Evolutionary conservation across 192 early-diverging fungal species (phyloP), one percentile per base, ranked within the genome.

Genomic region (Coemansia sp.): DNA sequence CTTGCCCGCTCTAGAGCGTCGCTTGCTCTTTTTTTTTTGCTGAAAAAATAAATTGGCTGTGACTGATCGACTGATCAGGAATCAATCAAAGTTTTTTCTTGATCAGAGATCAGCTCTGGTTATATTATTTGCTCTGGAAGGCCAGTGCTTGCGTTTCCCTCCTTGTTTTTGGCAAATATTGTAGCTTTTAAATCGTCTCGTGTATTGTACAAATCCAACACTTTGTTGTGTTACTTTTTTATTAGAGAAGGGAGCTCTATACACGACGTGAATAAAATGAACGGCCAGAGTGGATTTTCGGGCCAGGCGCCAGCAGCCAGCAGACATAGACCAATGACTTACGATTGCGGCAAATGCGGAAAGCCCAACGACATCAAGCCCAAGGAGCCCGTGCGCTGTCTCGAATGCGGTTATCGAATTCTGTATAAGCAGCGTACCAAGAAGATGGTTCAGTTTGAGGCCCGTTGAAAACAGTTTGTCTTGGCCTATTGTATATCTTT

Each of bases 401-500:
- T 91, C 57, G 92, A 95, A 62, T 97, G 95, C 75, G 95, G 96
- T 13, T 91, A 95, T 82, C 82, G 96, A 64, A 94, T 99, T 65
- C 90, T 99, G 89, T 93, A 95, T 84, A 99, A 99, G 85, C 94
- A 95, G 85, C 87, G 96, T 59, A 99, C 96, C 52, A 76, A 70
- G 56, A 56, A 81, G 87, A 93, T 97, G 94, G 92, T 96, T 61
- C 95, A 97, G 84, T 97, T 97, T 71, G 95, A 97, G 85, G 95
- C 95, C 59, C 93, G 95, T 66, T 96, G 89, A 85, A 60, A 10
- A 11, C 19, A 20, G 7, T 29, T 29, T 29, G 29, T 1, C 29
- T 29, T 29, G 29, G 29, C 29, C 1, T 29, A 29, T 29, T 29
- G 29, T 29, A 29, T 29, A 29, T 29, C 29, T 3, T 29, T 29